Percentiles rank a stretch among this genome's conserved stretches.
Evolutionary conservation across 139 green algal species (phyloP).

Genomic region (Haematococcus lacustris): DNA sequence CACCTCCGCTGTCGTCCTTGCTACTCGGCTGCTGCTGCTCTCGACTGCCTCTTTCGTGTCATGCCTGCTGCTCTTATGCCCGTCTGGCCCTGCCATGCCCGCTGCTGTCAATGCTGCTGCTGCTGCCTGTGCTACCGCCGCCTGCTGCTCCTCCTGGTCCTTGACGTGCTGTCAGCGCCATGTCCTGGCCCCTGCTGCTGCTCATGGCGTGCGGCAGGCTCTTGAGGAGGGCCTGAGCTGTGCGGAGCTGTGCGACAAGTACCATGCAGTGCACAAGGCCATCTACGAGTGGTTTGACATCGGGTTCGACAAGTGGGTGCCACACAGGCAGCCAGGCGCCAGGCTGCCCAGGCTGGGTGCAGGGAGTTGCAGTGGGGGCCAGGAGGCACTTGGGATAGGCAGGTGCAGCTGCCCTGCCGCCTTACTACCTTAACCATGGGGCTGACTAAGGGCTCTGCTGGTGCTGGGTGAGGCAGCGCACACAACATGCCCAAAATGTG

Average conservation of each 20-base stretch:
- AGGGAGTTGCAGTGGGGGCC: no score
- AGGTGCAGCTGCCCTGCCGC: no score
- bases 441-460: neutral
- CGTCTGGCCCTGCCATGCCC: no score
- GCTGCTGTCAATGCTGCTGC: neutral
- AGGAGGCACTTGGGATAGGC: no score
- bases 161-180: neutral
- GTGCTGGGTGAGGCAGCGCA: neutral
- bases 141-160: neutral
- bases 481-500: no score
- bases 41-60: no score
- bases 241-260: constrained; percentile 97
- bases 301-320: constrained; percentile 89
- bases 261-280: constrained; percentile 85
- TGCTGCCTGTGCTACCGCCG: neutral
- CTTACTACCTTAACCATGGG: no score
- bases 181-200: neutral
- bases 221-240: constrained; percentile 88
- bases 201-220: constrained; percentile 43
- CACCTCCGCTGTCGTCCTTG: no score
- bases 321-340: constrained; percentile 3
- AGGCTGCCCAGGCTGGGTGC: no score
- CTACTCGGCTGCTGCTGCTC: no score
- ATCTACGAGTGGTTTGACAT: constrained; percentile 98
- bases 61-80: no score